Evolutionary conservation across 805 yeast species (phyloP).

Genomic region (Candida piceae): DNA sequence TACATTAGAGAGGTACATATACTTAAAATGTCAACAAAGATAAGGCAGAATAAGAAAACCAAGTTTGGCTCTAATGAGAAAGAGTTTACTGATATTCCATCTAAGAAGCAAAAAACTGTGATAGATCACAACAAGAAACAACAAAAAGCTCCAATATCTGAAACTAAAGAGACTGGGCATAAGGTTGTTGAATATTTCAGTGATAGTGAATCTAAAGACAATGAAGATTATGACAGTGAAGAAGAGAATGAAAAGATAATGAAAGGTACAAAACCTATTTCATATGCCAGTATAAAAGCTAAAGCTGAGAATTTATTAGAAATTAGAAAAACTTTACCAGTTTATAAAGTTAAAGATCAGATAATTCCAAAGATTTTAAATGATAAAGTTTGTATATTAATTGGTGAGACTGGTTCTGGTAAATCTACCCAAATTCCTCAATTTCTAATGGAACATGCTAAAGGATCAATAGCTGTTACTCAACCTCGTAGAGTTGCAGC

Average conservation of each 20-base stretch:
- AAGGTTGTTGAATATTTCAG: constrained; percentile 7
- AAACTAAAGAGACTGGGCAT: not conserved
- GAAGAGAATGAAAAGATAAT: constrained; percentile 16
- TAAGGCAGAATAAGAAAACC: constrained; percentile 24
- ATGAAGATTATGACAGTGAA: constrained; percentile 17
- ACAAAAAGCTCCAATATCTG: no score
- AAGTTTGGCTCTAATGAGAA: constrained; percentile 10
- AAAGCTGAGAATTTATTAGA: constrained; percentile 43
- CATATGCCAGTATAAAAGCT: constrained; percentile 25
- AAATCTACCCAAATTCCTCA: constrained; percentile 97
- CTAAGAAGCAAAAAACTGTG: no score
- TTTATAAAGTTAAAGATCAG: constrained; percentile 63
- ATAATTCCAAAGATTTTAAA: constrained; percentile 49
- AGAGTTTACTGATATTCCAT: no score
- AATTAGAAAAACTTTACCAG: constrained; percentile 62
- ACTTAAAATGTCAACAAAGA: constrained; percentile 1
- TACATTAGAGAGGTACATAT: no score
- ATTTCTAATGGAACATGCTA: constrained; percentile 54
- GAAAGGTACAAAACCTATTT: constrained; percentile 16
- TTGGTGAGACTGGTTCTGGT: constrained; percentile 98
- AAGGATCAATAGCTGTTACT: constrained; percentile 76
- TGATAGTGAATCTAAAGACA: constrained; percentile 10
- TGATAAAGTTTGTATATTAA: constrained; percentile 69
- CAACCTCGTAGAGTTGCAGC: constrained; percentile 99
- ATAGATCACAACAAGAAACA: not conserved